Evolutionary conservation across 331 rosid genomes (phyloP).

Genomic region (Acacia concinna): DNA sequence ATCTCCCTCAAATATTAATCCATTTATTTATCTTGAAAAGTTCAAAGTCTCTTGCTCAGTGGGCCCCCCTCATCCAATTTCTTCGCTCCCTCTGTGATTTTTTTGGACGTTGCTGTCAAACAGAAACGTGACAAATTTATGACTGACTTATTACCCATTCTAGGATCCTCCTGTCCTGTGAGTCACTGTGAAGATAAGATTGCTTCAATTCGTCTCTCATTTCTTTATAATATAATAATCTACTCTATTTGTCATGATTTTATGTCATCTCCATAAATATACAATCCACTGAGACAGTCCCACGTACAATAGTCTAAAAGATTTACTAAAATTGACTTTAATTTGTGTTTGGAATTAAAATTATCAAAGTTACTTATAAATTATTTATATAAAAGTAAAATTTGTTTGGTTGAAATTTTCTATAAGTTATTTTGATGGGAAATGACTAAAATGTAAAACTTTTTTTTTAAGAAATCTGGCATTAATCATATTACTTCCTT

Average conservation of each 20-base stretch:
- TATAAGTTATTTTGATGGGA: too few relatives aligned
- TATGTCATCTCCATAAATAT: neutral
- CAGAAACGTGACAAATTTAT: neutral
- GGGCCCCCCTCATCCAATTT: neutral
- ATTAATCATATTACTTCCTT: too few relatives aligned
- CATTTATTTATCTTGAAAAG: neutral
- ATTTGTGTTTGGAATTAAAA: too few relatives aligned
- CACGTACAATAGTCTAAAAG: neutral
- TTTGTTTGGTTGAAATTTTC: too few relatives aligned
- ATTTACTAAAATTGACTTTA: too few relatives aligned
- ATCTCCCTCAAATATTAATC: neutral
- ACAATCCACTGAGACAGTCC: neutral
- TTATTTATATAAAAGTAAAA: too few relatives aligned
- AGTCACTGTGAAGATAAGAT: slow-evolving; percentile 1
- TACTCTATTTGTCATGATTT: neutral
- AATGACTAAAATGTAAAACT: too few relatives aligned
- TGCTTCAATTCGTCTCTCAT: neutral
- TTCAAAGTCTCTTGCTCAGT: too few relatives aligned
- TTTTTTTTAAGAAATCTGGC: too few relatives aligned
- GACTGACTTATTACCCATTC: neutral
- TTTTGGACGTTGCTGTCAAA: neutral
- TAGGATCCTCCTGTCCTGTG: too few relatives aligned
- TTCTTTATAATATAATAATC: too few relatives aligned
- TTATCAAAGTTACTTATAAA: too few relatives aligned
- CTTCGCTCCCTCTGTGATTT: neutral